phyloP scores from a whole-genome alignment of 208 protist species.

The Trichomonas vaginalis region DNA sequence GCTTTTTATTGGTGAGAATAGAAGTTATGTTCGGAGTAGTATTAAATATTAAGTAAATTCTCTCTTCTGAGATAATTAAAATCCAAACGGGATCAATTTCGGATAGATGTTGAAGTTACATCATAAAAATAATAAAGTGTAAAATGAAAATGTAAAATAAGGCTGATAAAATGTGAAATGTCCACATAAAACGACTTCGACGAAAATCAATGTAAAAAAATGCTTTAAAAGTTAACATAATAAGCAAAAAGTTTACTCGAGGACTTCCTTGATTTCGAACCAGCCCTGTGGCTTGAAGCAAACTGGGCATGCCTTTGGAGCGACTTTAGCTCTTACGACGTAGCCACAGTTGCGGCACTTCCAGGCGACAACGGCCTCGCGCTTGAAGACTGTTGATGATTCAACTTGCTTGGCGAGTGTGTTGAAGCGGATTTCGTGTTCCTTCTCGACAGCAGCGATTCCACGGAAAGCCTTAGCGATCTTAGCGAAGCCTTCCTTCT shows the following conservation, averaged over 20 bases:
- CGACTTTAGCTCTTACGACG: background rate
- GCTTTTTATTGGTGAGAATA: too few species aligned
- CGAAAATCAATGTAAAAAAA: too few species aligned
- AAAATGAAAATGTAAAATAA: too few species aligned
- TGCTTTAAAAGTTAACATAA: too few species aligned
- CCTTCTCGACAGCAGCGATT: background rate
- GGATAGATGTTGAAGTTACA: too few species aligned
- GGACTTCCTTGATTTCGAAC: background rate
- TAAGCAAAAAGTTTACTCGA: conserved; percentile 12
- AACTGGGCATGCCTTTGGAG: background rate
- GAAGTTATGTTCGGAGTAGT: too few species aligned
- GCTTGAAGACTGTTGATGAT: background rate
- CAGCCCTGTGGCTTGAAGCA: background rate
- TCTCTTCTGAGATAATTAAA: too few species aligned
- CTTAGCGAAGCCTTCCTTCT: background rate
- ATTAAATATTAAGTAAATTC: too few species aligned
- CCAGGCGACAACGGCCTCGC: background rate
- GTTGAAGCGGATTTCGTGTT: background rate
- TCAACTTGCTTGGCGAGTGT: background rate
- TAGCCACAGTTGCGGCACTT: background rate
- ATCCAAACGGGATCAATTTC: too few species aligned
- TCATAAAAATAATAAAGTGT: too few species aligned
- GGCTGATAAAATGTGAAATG: too few species aligned
- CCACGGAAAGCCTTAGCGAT: background rate
- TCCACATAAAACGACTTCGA: too few species aligned